Conservation (phyloP, 371 early-diverging fungal genomes). For the Lichtheimia ramosa region DNA sequence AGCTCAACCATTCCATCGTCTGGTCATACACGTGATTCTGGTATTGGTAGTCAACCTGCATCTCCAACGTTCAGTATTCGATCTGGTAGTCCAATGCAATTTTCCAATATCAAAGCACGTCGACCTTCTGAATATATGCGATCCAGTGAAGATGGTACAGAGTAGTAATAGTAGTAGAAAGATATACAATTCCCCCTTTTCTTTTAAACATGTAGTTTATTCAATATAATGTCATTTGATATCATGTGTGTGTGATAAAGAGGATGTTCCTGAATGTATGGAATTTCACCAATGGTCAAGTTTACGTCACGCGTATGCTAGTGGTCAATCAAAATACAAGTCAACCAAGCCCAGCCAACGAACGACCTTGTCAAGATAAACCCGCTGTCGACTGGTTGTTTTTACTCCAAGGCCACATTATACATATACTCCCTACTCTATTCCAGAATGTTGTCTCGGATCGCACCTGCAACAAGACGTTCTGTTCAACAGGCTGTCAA, state of each 20-base stretch:
- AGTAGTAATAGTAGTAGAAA: not conserved
- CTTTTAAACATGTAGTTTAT: too few relatives aligned
- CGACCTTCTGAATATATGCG: constrained; percentile 47
- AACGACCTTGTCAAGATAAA: too few relatives aligned
- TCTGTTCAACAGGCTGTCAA: constrained; percentile 45
- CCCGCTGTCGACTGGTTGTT: too few relatives aligned
- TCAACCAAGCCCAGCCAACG: too few relatives aligned
- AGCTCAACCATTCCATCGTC: constrained; percentile 39
- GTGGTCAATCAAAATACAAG: too few relatives aligned
- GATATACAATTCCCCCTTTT: not conserved
- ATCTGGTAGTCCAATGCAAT: constrained; percentile 39
- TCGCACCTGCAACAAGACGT: constrained; percentile 47
- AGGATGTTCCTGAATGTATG: too few relatives aligned
- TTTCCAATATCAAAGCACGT: constrained; percentile 46
- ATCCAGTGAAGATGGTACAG: constrained; percentile 5
- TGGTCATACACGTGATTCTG: constrained; percentile 8
- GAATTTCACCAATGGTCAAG: too few relatives aligned
- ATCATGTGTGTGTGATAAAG: too few relatives aligned
- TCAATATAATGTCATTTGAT: too few relatives aligned
- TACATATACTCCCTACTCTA: constrained; percentile 20
- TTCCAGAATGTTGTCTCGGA: constrained; percentile 51
- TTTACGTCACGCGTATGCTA: too few relatives aligned
- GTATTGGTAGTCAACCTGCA: constrained; percentile 21
- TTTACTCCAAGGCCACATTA: too few relatives aligned
- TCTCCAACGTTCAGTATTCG: constrained; percentile 34